Percentiles rank a stretch among this genome's conserved stretches.
Conservation (phyloP, 441 rosid species). For the Lepidium campestre region DNA sequence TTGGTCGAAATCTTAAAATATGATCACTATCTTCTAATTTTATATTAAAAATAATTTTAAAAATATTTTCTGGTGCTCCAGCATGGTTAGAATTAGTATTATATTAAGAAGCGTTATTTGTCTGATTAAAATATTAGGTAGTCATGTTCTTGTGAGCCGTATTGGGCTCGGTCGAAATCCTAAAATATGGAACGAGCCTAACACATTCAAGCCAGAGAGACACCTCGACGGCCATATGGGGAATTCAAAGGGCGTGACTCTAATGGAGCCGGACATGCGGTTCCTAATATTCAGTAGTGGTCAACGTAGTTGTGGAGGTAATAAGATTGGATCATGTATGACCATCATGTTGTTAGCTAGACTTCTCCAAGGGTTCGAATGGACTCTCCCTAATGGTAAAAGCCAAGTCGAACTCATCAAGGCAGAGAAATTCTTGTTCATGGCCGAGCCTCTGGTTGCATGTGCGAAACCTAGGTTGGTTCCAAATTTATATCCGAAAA, state of each 20-base stretch:
- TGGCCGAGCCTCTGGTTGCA: slow-evolving; percentile 28
- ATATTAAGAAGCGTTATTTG: neutral
- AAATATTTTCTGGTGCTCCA: too few relatives aligned
- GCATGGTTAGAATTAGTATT: too few relatives aligned
- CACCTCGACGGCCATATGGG: slow-evolving; percentile 8
- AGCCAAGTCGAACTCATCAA: slow-evolving; percentile 17
- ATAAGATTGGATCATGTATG: slow-evolving; percentile 22
- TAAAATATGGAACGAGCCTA: slow-evolving; percentile 17
- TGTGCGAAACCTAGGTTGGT: slow-evolving; percentile 18
- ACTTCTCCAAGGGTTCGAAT: slow-evolving; percentile 29
- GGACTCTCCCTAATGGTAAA: slow-evolving; percentile 2
- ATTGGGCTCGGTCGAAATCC: slow-evolving; percentile 18
- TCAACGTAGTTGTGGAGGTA: slow-evolving; percentile 28
- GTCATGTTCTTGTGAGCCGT: slow-evolving; percentile 14
- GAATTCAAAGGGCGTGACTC: slow-evolving; percentile 4
- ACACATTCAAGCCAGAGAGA: slow-evolving; percentile 27
- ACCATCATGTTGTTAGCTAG: slow-evolving; percentile 29
- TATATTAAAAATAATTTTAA: too few relatives aligned
- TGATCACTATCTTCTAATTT: too few relatives aligned
- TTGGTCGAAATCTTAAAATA: too few relatives aligned
- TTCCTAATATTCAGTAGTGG: slow-evolving; percentile 33
- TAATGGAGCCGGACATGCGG: slow-evolving; percentile 25
- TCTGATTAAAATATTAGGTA: neutral
- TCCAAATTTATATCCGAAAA: neutral
- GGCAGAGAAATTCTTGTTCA: slow-evolving; percentile 1